A percentile compares a stretch with the other conserved stretches of the same genome.
phyloP scores from a whole-genome alignment of 2,329 filamentous ascomycete species.

The Stenocarpella maydis region DNA sequence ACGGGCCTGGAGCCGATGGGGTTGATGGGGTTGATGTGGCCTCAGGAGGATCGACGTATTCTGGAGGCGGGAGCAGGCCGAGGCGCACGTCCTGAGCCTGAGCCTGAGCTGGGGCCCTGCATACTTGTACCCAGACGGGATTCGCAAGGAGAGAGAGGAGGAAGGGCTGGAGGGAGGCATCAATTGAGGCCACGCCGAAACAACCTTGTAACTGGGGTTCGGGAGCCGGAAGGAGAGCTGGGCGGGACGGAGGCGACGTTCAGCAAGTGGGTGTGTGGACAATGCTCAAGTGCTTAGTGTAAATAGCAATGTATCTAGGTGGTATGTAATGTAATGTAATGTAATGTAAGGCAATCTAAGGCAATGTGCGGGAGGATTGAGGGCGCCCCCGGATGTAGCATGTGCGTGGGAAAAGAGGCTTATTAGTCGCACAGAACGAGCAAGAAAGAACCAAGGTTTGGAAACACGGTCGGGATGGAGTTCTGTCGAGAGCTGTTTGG shows the following conservation, averaged over 20 bases:
- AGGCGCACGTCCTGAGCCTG: conserved; percentile 13
- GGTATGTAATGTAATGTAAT: neutral
- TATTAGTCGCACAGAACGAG: neutral
- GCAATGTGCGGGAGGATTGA: neutral
- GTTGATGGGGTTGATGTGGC: conserved; percentile 47
- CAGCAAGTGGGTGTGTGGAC: conserved; percentile 32
- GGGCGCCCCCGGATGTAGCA: neutral
- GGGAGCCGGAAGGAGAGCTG: conserved; percentile 18
- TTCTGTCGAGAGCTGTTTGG: neutral
- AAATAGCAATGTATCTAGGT: too few relatives aligned
- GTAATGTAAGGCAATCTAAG: conserved; percentile 8
- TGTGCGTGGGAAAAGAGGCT: conserved; percentile 19
- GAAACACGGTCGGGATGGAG: conserved; percentile 12
- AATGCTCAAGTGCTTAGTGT: too few relatives aligned
- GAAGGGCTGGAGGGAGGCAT: conserved; percentile 36
- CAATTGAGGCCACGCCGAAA: conserved; percentile 26
- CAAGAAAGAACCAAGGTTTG: conserved; percentile 18
- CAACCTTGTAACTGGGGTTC: conserved; percentile 25
- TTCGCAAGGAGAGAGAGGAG: conserved; percentile 27
- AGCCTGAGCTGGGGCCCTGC: conserved; percentile 28
- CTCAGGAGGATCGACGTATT: conserved; percentile 38
- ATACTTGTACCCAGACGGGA: conserved; percentile 32
- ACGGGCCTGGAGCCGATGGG: conserved; percentile 39
- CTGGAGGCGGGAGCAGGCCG: conserved; percentile 7
- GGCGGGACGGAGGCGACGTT: conserved; percentile 21